A percentile compares a stretch with the other conserved stretches of the same genome.
phyloP scores from a whole-genome alignment of 2,329 filamentous ascomycete species.

The Atkinsonella texensis region DNA sequence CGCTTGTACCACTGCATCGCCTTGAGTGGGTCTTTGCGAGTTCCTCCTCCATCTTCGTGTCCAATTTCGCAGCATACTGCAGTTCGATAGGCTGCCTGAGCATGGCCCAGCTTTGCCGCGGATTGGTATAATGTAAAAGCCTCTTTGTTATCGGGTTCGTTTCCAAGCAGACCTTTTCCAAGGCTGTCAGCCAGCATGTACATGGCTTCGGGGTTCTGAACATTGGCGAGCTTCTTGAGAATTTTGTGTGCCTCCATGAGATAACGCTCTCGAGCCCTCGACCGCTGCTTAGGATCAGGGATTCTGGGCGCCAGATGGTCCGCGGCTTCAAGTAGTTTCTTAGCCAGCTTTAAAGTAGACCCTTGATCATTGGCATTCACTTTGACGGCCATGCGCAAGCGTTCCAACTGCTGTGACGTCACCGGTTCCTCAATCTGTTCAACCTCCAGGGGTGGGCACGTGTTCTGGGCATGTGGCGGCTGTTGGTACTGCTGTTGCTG shows the following conservation, averaged over 20 bases:
- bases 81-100: slow-evolving; percentile 80
- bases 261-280: slow-evolving; percentile 72
- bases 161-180: slow-evolving; percentile 67
- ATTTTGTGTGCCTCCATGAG: slow-evolving; percentile 79
- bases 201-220: slow-evolving; percentile 73
- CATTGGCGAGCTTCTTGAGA: slow-evolving; percentile 71
- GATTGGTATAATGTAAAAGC: slow-evolving; percentile 90
- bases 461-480: neutral
- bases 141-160: slow-evolving; percentile 77
- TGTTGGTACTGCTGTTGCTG: slow-evolving; percentile 9
- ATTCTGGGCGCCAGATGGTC: slow-evolving; percentile 55
- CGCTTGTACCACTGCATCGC: slow-evolving; percentile 98
- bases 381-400: slow-evolving; percentile 57
- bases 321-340: slow-evolving; percentile 76
- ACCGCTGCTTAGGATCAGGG: slow-evolving; percentile 58
- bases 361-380: slow-evolving; percentile 60
- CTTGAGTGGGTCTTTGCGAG: slow-evolving; percentile 79
- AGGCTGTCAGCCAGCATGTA: slow-evolving; percentile 88
- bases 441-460: slow-evolving; percentile 2
- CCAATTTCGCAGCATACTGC: slow-evolving; percentile 97
- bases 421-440: slow-evolving; percentile 35
- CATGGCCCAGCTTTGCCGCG: slow-evolving; percentile 79
- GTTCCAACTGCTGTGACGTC: slow-evolving; percentile 67
- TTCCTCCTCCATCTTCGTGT: slow-evolving; percentile 86
- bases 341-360: slow-evolving; percentile 61